Evolutionary conservation across 2,329 filamentous ascomycete genomes (phyloP), one percentile per base, ranked within the genome.

Genomic region (Periconia digitata): DNA sequence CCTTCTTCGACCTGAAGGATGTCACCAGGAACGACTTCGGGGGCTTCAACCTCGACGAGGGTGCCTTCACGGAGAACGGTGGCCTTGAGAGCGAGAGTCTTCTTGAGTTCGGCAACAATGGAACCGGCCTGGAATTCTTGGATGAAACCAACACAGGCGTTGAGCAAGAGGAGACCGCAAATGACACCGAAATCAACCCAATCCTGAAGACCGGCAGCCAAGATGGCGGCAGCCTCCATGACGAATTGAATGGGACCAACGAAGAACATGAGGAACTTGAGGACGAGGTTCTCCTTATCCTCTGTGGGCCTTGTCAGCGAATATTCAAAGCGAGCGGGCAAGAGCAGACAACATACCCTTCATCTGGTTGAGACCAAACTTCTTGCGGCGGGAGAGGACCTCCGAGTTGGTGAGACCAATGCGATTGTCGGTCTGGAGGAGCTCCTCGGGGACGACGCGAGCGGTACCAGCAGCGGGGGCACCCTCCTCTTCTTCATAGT

Each of bases 111-210:
- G 41, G 92, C 89, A 74, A 95, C 90, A 56, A 95, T 94, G 47
- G 87, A 92, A 69, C 89, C 90, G 53, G 90, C 90, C 74, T 95
- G 89, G 74, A 82, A 95, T 76, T 95, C 90, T 72, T 95, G 90
- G 51, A 92, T 78, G 74, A 95, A 95, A 75, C 90, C 90, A 55
- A 95, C 90, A 56, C 75, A 77, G 36, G 90, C 90, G 76, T 95
- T 95, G 56, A 95, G 86, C 58, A 95, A 71, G 8, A 95, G 81
- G 43, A 95, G 80, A 66, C 77, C 90, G 72, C 87, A 90, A 60
- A 95, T 95, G 67, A 95, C 90, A 79, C 89, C 90, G 66, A 95
- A 92, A 77, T 95, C 90, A 56, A 95, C 87, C 90, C 90, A 95
- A 65, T 94, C 88, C 73, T 88, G 74, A 36, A 95, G 83, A 84